Evolutionary conservation across 257 asterid genomes (phyloP), one percentile per base, ranked within the genome.

Genomic region (Solanum gandarillasii): DNA sequence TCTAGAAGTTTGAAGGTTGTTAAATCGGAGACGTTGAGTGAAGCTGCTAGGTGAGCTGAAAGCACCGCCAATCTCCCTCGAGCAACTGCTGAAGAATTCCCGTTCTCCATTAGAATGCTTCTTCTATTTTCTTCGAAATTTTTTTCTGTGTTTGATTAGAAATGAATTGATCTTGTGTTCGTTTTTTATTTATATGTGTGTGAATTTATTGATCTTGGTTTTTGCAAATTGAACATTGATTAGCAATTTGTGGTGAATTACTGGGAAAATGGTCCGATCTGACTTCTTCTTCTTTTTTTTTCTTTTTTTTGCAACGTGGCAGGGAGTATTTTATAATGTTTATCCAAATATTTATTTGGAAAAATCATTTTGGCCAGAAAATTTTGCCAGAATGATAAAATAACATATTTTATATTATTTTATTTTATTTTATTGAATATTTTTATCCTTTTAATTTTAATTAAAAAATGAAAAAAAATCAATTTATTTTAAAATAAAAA

Each of bases 31-130:
- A 91, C 87, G 87, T 90, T 89, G 62, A 70, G 20, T 3, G 95
- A 88, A 87, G 95, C 93, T n/a, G 91, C 89, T 5, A 97, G 94
- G 85, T 97, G 99, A 91, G 98, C 98, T 39, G 99, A 91, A 25
- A 97, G 96, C 79, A 97, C 96, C 39, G 98, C 96, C 84, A 97
- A 90, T 29, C 99, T 97, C 78, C 91, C 92, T 81, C 98, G 94
- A 84, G 99, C 99, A 83, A 91, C 92, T n/a, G 90, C 79, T 60
- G 97, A 91, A 85, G 82, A 89, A 92, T 95, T 95, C 3, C 87
- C 82, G 58, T 75, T 86, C 87, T 90, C 96, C 97, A 94, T 11
- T 10, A 55, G 3, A 10, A 23, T 23, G 31, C 6, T 36, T 1
- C 55, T 20, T 71, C 25, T 20, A 43, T 6, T 14, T 36, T 35